Evolutionary conservation across 345 rosid species (phyloP).

Genomic region (Cardamine chenopodiifolia): DNA sequence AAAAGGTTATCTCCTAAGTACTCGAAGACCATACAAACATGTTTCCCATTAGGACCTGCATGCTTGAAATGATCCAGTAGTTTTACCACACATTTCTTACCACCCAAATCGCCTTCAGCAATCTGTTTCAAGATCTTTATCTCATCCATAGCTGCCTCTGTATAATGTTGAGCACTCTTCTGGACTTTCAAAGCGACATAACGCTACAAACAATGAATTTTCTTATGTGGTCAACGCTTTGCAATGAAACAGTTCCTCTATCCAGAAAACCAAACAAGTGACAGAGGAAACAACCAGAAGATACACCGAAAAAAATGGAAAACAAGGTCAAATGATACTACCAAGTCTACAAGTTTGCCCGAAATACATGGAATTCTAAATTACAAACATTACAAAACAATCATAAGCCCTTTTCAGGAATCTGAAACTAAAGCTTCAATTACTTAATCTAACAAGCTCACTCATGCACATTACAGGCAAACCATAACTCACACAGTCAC

Average conservation of each 20-base stretch:
- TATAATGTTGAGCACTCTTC: conserved; percentile 93
- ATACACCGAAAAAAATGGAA: too few relatives aligned
- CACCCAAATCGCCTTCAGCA: conserved; percentile 74
- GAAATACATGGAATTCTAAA: too few relatives aligned
- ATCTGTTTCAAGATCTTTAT: conserved; percentile 82
- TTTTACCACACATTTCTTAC: conserved; percentile 77
- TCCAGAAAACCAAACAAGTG: neutral
- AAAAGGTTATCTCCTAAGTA: conserved; percentile 90
- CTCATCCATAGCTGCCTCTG: conserved; percentile 98
- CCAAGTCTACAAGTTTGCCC: too few relatives aligned
- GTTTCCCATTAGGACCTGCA: conserved; percentile 88
- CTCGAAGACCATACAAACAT: conserved; percentile 94
- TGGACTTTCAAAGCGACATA: conserved; percentile 94
- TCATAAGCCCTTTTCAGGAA: neutral
- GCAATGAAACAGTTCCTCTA: neutral
- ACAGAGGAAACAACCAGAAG: too few relatives aligned
- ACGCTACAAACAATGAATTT: conserved; percentile 67
- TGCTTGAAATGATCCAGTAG: conserved; percentile 93
- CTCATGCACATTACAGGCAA: neutral
- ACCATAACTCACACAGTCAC: neutral
- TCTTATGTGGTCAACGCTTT: conserved; percentile 1
- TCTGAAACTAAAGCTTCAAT: neutral
- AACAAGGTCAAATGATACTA: too few relatives aligned
- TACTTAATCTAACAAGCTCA: neutral
- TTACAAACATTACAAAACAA: too few relatives aligned